Base-by-base conservation (phyloP, 225 moss, liverwort and hornwort species). In the Polytrichum formosum region DNA sequence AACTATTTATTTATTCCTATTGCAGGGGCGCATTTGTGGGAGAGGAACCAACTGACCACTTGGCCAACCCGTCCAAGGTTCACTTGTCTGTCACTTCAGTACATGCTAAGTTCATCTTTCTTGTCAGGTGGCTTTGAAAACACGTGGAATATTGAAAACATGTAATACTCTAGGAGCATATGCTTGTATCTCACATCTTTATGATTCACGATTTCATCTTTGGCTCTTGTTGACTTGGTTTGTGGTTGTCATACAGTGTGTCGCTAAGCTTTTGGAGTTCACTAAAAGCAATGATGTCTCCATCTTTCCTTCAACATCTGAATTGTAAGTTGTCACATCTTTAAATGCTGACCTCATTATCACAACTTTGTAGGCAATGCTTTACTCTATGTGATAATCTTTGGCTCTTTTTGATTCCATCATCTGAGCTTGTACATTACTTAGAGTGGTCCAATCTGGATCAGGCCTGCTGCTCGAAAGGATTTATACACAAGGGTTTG, bases 401-500 rank as follows among this genome's bases (percentile, higher is more conserved):
- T 16, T 46, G 46, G 13, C 46, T 46, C 13, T 46, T 46, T 46
- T 46, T 3, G 13, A 59, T 9, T 59, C 21, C 9, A 59, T 59
- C 21, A 59, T 6, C 64, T 46, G 46, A 46, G 46, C 46, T 56
- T 28, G 54, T 77, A 76, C 64, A 68, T 70, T 67, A 33, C 20
- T 74, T 31, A 70, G 19, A 61, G 64, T 66, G 26, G 69, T 67
- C 72, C 65, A 76, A 56, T 72, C 56, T 78, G 73, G 71, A 68
- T 59, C 91, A 93, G 93, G 87, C 86, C 91, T 70, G 81, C 79
- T 78, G 87, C 79, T 60, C 84, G 88, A 67, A 84, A 65, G 81
- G 93, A 91, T 26, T 77, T 91, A 18, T 93, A 91, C 73, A 91
- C 80, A 75, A 91, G 85, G 71, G 79, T 93, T 66, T 93, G 93